These are phyloP conservation scores for Geotrichum histeridarum DNA, from an alignment of 1,139 yeast species.

Conservation along the genomic window DNA sequence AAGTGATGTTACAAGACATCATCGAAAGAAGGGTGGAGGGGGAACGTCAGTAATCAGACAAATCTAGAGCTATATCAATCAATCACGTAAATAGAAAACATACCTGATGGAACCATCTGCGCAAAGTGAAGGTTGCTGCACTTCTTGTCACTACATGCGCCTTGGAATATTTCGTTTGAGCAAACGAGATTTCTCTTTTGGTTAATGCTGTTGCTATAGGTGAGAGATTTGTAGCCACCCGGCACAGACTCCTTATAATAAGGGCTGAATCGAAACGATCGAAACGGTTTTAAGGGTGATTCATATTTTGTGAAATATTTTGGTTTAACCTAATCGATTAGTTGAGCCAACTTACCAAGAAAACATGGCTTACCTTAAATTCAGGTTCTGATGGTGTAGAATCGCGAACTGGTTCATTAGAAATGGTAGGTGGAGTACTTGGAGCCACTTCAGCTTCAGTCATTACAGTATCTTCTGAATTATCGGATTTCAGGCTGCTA, in stretches of 20 bases:
- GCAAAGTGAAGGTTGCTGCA: slow-evolving; percentile 33
- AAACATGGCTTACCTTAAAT: slow-evolving; percentile 7
- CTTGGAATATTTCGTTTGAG: slow-evolving; percentile 28
- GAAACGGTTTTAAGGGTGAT: slow-evolving; percentile 31
- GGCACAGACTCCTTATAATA: slow-evolving; percentile 24
- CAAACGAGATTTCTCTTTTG: slow-evolving; percentile 27
- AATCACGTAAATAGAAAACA: slow-evolving; percentile 13
- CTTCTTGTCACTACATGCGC: slow-evolving; percentile 25
- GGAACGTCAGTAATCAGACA: background rate
- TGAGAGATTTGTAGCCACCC: slow-evolving; percentile 28
- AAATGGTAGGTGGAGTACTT: background rate
- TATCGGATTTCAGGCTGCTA: background rate
- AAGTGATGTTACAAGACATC: background rate
- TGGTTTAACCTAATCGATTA: background rate
- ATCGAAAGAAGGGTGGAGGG: background rate
- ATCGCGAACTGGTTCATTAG: background rate
- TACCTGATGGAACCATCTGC: slow-evolving; percentile 29
- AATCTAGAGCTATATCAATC: background rate
- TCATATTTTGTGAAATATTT: slow-evolving; percentile 25
- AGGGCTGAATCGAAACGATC: slow-evolving; percentile 33
- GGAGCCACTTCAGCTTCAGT: background rate
- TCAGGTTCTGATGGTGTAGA: background rate
- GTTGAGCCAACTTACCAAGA: background rate
- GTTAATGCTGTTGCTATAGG: slow-evolving; percentile 30
- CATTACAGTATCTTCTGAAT: background rate